phyloP scores from a whole-genome alignment of 1,284 basidiomycete genomes.

The Cronartium ribicola region DNA sequence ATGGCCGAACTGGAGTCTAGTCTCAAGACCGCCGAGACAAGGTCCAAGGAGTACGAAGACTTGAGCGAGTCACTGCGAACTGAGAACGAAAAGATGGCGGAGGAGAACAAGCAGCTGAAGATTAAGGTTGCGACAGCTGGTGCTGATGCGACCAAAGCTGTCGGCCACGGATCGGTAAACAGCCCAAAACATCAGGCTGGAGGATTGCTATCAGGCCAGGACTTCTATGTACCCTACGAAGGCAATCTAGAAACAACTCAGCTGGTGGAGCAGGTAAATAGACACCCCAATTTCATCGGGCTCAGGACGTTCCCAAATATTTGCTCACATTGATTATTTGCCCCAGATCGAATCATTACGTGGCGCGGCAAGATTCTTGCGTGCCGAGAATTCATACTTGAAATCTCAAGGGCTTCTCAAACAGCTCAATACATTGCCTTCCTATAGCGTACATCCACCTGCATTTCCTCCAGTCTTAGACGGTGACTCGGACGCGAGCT shows the following conservation, averaged over 20 bases:
- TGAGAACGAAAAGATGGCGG: conserved; percentile 76
- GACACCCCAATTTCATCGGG: conserved; percentile 22
- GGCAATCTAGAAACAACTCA: conserved; percentile 77
- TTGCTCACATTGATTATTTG: conserved; percentile 33
- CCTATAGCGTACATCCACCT: conserved; percentile 55
- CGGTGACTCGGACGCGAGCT: conserved; percentile 13
- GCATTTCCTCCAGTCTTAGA: conserved; percentile 44
- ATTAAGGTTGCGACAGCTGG: background rate
- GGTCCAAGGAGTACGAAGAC: conserved; percentile 64
- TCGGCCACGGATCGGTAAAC: conserved; percentile 32
- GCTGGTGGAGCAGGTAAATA: conserved; percentile 70
- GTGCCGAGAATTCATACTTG: conserved; percentile 84
- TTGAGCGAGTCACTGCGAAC: conserved; percentile 86
- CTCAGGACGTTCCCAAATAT: background rate
- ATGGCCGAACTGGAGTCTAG: conserved; percentile 68
- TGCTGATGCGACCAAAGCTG: conserved; percentile 38
- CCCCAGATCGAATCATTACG: conserved; percentile 79
- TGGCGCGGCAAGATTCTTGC: conserved; percentile 78
- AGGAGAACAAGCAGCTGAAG: conserved; percentile 9
- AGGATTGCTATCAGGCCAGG: conserved; percentile 44
- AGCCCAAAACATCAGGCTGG: conserved; percentile 10
- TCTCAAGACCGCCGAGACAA: conserved; percentile 27
- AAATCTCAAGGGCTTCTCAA: conserved; percentile 80
- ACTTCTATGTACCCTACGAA: conserved; percentile 64
- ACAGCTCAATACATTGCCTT: conserved; percentile 70